phyloP scores from a whole-genome alignment of 768 basidiomycete genomes.

The Leucocoprinus birnbaumii region DNA sequence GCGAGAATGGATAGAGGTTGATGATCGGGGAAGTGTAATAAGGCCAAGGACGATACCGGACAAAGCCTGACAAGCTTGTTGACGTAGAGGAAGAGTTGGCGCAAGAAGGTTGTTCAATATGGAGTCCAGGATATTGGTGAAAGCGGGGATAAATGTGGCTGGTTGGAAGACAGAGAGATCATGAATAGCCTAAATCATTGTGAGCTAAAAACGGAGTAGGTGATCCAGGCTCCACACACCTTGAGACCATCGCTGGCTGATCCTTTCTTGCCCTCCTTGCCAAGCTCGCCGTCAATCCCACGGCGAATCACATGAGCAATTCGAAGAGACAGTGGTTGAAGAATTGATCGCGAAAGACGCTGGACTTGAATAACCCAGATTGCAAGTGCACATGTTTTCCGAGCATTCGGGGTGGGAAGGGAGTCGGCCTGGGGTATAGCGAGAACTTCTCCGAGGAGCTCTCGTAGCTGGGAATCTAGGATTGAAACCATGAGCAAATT shows the following conservation, averaged over 20 bases:
- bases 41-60: conserved; percentile 63
- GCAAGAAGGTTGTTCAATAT: conserved; percentile 63
- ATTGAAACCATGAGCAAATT: conserved; percentile 1
- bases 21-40: conserved; percentile 42
- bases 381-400: conserved; percentile 81
- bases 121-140: conserved; percentile 52
- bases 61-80: conserved; percentile 74
- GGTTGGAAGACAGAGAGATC: conserved; percentile 67
- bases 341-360: conserved; percentile 59
- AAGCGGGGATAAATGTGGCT: conserved; percentile 64
- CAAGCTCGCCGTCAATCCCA: conserved; percentile 80
- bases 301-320: conserved; percentile 72
- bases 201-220: conserved; percentile 3
- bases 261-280: conserved; percentile 88
- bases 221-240: conserved; percentile 35
- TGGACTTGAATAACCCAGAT: conserved; percentile 75
- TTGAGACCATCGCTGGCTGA: conserved; percentile 75
- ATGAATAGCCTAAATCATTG: conserved; percentile 58
- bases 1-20: conserved; percentile 40
- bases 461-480: conserved; percentile 55
- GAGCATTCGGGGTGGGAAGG: conserved; percentile 77
- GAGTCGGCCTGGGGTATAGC: conserved; percentile 68
- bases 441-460: conserved; percentile 60
- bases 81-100: conserved; percentile 59
- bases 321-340: conserved; percentile 59